Evolutionary conservation across 2,329 filamentous ascomycete species (phyloP).

Genomic region (Diaporthe sp.): DNA sequence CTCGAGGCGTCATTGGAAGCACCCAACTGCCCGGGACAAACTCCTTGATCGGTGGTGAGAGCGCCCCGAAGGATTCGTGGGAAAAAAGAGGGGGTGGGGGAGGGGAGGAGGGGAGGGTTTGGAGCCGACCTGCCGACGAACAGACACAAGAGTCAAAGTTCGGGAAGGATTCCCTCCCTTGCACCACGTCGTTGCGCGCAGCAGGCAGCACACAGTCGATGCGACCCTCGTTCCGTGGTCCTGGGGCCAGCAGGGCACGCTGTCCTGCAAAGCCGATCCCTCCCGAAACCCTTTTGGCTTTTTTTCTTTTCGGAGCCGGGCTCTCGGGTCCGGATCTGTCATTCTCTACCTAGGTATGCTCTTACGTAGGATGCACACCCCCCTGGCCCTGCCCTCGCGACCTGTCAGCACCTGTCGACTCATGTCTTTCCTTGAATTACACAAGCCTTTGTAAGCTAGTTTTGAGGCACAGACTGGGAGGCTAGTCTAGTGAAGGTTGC

Average conservation of each 20-base stretch:
- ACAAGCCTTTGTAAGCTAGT: constrained; percentile 12
- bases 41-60: neutral
- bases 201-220: constrained; percentile 13
- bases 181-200: neutral
- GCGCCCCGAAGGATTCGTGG: neutral
- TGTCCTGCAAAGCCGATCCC: constrained; percentile 19
- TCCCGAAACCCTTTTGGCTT: constrained; percentile 1
- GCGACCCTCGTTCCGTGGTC: constrained; percentile 27
- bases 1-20: neutral
- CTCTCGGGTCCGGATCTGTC: constrained; percentile 13
- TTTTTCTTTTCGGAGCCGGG: constrained; percentile 20
- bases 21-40: neutral
- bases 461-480: neutral
- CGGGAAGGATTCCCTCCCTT: constrained; percentile 36
- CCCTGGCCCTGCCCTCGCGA: neutral
- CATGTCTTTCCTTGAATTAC: neutral
- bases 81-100: constrained; percentile 4
- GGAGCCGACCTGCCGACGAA: constrained; percentile 5
- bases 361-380: neutral
- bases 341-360: neutral
- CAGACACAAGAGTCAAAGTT: constrained; percentile 4
- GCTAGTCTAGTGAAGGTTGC: constrained; percentile 5
- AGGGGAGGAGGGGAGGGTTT: neutral
- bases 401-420: neutral
- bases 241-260: neutral